Base-by-base conservation (phyloP, 2,329 filamentous ascomycete genomes). In the Claviceps lovelessii region DNA sequence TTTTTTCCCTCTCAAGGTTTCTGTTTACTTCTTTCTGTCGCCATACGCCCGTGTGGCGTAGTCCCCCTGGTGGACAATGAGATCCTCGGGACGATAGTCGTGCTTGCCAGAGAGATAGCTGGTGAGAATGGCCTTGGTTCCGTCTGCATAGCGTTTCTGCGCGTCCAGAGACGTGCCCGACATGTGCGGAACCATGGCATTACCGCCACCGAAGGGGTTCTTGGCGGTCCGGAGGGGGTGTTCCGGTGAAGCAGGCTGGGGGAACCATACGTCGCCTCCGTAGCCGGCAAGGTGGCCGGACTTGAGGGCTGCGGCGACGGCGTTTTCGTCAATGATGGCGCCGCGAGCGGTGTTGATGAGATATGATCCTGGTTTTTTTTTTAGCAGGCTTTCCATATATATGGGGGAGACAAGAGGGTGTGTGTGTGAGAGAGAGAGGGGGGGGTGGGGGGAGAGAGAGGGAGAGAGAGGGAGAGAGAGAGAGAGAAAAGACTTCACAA, bases 171-270 rank as follows among this genome's bases (percentile, higher is more conserved):
- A 95, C 56, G 91, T 97, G 69, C 93, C 93, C 13, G 90, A 95
- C 89, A 97, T 95, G 83, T 97, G 93, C 55, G 93, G 89, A 57
- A 96, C 90, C 88, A 93, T 98, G 75, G 90, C 93, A 76, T 97
- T 97, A 69, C 93, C 93, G 68, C 91, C 93, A 63, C 90, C 91
- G 79, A 88, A 95, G 69, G 88, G 87, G 81, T 91, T 93, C 81
- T 90, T 85, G 70, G 88, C 91, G 70, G 85, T 87, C 70, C 93
- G 90, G 67, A 98, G 87, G 57, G 84, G 82, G 80, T 98, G 93
- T 68, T 96, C 90, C 73, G 83, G 81, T 67, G 90, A 90, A 28
- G 93, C 93, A 64, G 93, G 93, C 80, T 98, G 93, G 59, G 90
- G 90, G 88, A 90, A 95, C 91, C 91, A 97, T 66, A 93, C 87